Conservation (phyloP, 176 grass and related monocot species). For the Rhipidocladum racemiflorum region DNA sequence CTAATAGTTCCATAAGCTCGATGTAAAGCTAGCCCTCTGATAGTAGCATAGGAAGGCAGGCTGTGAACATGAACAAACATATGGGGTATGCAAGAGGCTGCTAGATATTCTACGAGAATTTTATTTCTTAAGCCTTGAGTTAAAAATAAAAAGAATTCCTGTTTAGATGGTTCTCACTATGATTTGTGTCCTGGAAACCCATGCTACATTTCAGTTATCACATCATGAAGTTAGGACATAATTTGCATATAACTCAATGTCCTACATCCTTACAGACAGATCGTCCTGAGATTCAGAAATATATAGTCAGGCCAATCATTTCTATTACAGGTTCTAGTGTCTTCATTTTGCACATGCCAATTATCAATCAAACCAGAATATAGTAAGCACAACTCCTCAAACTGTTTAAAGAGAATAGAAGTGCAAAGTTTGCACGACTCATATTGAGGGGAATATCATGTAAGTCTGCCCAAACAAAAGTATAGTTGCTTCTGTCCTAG, state of each 20-base stretch:
- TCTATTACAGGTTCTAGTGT: background rate
- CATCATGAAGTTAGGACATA: background rate
- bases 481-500: background rate
- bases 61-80: background rate
- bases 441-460: background rate
- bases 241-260: background rate
- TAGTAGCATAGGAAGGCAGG: background rate
- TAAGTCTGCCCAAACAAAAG: background rate
- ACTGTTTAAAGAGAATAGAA: background rate
- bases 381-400: background rate
- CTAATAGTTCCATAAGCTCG: background rate
- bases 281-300: background rate
- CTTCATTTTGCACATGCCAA: background rate
- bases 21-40: background rate
- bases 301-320: background rate
- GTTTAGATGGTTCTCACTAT: background rate
- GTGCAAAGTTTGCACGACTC: background rate
- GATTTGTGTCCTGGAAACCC: background rate
- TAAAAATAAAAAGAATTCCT: background rate
- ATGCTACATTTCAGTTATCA: background rate
- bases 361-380: background rate
- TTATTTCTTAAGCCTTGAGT: background rate
- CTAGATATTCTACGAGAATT: background rate
- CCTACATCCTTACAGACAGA: background rate
- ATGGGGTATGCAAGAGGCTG: background rate